Conservation (phyloP, 306 rosid species). For the Quercus berberidifolia region DNA sequence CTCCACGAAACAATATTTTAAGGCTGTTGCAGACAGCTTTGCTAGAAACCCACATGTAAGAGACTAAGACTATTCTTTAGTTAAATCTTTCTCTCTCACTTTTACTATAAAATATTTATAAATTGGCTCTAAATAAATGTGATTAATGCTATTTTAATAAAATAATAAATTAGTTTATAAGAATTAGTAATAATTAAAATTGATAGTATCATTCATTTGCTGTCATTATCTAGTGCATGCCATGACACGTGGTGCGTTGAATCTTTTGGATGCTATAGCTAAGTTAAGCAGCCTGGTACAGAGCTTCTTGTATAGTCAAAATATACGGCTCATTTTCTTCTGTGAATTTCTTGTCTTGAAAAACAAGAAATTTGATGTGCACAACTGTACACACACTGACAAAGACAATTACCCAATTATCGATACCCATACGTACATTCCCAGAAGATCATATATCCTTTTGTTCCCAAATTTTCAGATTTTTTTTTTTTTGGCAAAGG, state of each 20-base stretch:
- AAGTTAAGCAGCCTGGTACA: background rate
- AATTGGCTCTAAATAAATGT: too few relatives aligned
- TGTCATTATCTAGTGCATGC: background rate
- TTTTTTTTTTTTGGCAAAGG: too few relatives aligned
- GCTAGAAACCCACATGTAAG: slow-evolving; percentile 49
- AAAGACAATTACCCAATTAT: background rate
- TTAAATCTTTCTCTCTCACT: too few relatives aligned
- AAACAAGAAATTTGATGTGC: background rate
- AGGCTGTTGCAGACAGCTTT: slow-evolving; percentile 35
- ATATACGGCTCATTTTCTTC: background rate
- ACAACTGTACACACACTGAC: background rate
- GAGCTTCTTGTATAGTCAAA: background rate
- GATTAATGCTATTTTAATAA: too few relatives aligned
- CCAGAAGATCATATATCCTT: too few relatives aligned
- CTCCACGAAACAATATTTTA: slow-evolving; percentile 45
- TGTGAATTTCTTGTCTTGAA: background rate
- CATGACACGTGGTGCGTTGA: background rate
- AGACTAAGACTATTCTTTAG: background rate
- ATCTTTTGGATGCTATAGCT: background rate
- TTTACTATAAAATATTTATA: too few relatives aligned
- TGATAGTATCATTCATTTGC: too few relatives aligned
- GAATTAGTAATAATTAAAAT: too few relatives aligned
- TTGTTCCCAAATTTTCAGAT: too few relatives aligned
- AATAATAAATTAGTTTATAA: too few relatives aligned
- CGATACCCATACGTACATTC: background rate